Evolutionary conservation across 2,329 filamentous ascomycete genomes (phyloP).

Genomic region (Ramularia endophylla): DNA sequence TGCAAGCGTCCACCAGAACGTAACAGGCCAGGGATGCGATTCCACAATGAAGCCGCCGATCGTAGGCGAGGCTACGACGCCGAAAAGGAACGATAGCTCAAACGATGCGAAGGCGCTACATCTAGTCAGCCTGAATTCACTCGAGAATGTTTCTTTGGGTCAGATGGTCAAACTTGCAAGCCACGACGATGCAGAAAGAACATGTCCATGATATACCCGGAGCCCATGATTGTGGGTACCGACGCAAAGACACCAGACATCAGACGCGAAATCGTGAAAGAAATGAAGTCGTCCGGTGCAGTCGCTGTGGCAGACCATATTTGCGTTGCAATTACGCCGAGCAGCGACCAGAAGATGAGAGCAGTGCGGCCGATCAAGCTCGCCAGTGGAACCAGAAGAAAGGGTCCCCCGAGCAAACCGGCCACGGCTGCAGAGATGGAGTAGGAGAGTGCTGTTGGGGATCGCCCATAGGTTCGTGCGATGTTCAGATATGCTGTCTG

Average conservation of each 20-base stretch:
- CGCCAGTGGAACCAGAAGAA: slow-evolving; percentile 4
- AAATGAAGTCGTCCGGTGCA: slow-evolving; percentile 3
- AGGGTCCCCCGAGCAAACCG: slow-evolving; percentile 5
- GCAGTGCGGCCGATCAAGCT: slow-evolving; percentile 1
- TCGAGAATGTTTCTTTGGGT: neutral
- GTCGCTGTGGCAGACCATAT: slow-evolving; percentile 7
- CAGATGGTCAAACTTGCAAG: too few relatives aligned
- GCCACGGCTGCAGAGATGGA: slow-evolving; percentile 1
- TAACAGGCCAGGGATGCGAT: neutral
- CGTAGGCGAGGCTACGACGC: slow-evolving; percentile 2
- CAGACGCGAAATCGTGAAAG: slow-evolving; percentile 5
- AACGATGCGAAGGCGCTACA: neutral
- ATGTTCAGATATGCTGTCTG: slow-evolving; percentile 1
- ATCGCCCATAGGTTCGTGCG: neutral
- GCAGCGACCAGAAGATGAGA: slow-evolving; percentile 4
- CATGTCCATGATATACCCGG: slow-evolving; percentile 5
- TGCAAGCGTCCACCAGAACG: slow-evolving; percentile 6
- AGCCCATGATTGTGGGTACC: slow-evolving; percentile 1
- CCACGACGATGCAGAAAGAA: slow-evolving; percentile 10
- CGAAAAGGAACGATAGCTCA: slow-evolving; percentile 2
- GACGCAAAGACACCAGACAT: slow-evolving; percentile 6
- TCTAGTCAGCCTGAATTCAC: too few relatives aligned
- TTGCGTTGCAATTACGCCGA: neutral
- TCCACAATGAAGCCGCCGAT: slow-evolving; percentile 6
- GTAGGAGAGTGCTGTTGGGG: slow-evolving; percentile 3